Evolutionary conservation across 441 rosid species (phyloP).

Genomic region (Lepidium campestre): DNA sequence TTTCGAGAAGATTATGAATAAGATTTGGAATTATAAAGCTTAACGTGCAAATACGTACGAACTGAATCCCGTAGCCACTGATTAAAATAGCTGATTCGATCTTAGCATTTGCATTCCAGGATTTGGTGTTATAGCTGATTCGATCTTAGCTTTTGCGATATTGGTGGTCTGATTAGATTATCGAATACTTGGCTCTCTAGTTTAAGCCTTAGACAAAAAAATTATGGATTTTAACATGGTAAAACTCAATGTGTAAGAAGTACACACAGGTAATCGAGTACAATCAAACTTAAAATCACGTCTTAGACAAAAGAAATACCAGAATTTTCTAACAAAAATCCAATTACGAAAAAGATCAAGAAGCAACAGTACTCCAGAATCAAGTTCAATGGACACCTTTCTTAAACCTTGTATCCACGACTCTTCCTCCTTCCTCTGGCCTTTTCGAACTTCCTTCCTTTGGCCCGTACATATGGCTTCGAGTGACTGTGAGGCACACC

Average conservation of each 20-base stretch:
- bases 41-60: background rate
- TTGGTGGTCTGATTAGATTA: too few relatives aligned
- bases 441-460: slow-evolving; percentile 91
- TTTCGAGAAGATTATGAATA: background rate
- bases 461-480: slow-evolving; percentile 75
- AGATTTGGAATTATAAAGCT: background rate
- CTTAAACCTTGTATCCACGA: slow-evolving; percentile 69
- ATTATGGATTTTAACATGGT: background rate
- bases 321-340: slow-evolving; percentile 25
- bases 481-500: slow-evolving; percentile 93
- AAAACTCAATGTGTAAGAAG: background rate
- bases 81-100: background rate
- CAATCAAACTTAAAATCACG: background rate
- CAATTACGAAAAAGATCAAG: slow-evolving; percentile 3
- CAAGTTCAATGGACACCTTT: slow-evolving; percentile 20
- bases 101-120: background rate
- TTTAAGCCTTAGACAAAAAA: background rate
- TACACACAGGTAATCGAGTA: slow-evolving; percentile 11
- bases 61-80: background rate
- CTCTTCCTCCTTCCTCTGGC: slow-evolving; percentile 91
- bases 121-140: too few relatives aligned
- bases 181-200: too few relatives aligned
- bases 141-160: too few relatives aligned
- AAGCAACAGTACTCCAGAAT: slow-evolving; percentile 19
- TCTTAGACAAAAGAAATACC: slow-evolving; percentile 1